Percentiles rank a stretch among this genome's conserved stretches.
These are phyloP conservation scores for Prunus fruticosa DNA, from an alignment of 306 rosid species.

Conservation along the genomic window DNA sequence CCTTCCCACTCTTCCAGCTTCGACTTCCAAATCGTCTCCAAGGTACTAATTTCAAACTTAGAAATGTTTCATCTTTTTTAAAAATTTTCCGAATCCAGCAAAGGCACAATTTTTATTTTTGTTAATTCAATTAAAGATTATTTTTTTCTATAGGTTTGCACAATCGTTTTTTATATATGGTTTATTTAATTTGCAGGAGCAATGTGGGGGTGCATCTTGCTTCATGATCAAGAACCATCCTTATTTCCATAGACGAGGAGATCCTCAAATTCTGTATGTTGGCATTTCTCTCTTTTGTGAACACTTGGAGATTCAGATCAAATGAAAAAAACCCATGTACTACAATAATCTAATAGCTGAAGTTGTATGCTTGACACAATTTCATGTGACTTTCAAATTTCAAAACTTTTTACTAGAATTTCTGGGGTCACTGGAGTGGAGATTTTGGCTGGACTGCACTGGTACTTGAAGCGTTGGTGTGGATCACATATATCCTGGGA, in stretches of 20 bases:
- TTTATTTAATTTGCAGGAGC: constrained; percentile 32
- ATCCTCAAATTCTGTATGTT: constrained; percentile 67
- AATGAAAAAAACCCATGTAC: background rate
- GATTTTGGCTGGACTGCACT: constrained; percentile 70
- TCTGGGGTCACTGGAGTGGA: constrained; percentile 81
- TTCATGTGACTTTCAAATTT: constrained; percentile 15
- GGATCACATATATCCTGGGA: constrained; percentile 89
- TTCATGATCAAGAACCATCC: constrained; percentile 64
- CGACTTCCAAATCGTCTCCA: constrained; percentile 58
- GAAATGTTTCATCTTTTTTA: background rate
- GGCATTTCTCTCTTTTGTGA: background rate
- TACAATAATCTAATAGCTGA: background rate
- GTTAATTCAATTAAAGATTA: no score
- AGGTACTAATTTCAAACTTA: constrained; percentile 25
- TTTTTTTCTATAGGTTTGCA: no score
- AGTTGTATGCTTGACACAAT: background rate
- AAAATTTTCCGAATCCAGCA: background rate
- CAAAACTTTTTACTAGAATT: constrained; percentile 34
- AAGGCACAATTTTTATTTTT: background rate
- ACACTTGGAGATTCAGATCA: background rate
- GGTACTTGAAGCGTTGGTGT: constrained; percentile 78
- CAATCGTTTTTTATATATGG: background rate
- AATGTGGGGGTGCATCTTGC: constrained; percentile 68
- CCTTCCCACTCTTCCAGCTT: constrained; percentile 69
- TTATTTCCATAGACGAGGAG: constrained; percentile 33